phyloP scores from a whole-genome alignment of 768 basidiomycete species.

The Tephrocybe sp. region DNA sequence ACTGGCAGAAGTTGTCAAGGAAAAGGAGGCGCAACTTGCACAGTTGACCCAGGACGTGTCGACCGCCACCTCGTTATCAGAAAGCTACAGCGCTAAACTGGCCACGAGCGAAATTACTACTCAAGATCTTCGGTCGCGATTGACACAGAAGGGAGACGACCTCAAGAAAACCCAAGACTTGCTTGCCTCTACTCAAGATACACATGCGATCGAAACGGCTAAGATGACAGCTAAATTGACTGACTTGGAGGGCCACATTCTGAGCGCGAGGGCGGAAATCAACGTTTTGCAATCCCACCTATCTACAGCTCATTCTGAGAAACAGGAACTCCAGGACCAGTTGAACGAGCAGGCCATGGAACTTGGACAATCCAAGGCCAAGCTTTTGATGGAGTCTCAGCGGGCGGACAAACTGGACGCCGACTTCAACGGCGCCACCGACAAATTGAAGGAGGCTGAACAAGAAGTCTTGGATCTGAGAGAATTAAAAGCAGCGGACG shows the following conservation, averaged over 20 bases:
- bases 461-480: constrained; percentile 30
- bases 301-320: background rate
- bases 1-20: constrained; percentile 4
- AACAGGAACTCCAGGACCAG: constrained; percentile 11
- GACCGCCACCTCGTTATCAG: constrained; percentile 10
- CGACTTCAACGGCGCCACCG: constrained; percentile 17
- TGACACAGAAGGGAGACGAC: constrained; percentile 8
- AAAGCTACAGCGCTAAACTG: constrained; percentile 8
- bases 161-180: constrained; percentile 10
- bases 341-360: constrained; percentile 14
- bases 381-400: constrained; percentile 16
- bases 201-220: constrained; percentile 11
- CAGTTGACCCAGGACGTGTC: constrained; percentile 11
- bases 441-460: constrained; percentile 26
- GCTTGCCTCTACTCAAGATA: constrained; percentile 11
- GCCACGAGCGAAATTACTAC: constrained; percentile 2
- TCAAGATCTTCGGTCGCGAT: constrained; percentile 11
- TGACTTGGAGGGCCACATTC: constrained; percentile 9
- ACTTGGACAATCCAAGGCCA: constrained; percentile 13
- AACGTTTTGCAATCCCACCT: background rate
- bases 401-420: constrained; percentile 16
- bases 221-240: constrained; percentile 11
- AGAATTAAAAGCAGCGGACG: constrained; percentile 32
- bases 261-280: constrained; percentile 1
- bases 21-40: constrained; percentile 13